Base-by-base conservation (phyloP, 2,329 filamentous ascomycete genomes). In the Sporothrix protearum region DNA sequence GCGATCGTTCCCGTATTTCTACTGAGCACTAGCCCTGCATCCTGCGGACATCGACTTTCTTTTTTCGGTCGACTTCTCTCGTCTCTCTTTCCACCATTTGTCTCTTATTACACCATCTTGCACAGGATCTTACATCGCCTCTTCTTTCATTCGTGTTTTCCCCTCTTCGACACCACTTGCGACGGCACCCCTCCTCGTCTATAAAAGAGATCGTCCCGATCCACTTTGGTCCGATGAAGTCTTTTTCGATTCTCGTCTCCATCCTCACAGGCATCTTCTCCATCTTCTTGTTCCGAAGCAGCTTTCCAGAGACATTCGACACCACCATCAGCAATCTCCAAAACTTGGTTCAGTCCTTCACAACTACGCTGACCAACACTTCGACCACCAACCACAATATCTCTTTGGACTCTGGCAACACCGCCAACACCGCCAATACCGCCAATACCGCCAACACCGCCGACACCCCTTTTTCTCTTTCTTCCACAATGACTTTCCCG, bases 401-500 rank as follows among this genome's bases (percentile, higher is more conserved):
- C n/a, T n/a, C n/a, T n/a, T n/a, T n/a, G n/a, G n/a, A 45, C 69
- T 42, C 33, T 16, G n/a, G 45, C 75, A 33, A 68, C 55, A 63
- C n/a, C 42, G 69, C 49, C 22, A 39, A 47, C 47, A 68, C 69
- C n/a, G n/a, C n/a, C 75, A 33, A 68, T 51, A 63, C n/a, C 42
- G 69, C 49, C 22, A 39, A 47, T 42, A 68, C 69, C n/a, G n/a
- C n/a, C 75, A 33, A 68, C 55, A 63, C n/a, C 42, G 69, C 49
- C 22, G 33, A 47, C 47, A 68, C 69, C n/a, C n/a, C n/a, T n/a
- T n/a, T n/a, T 28, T 78, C 79, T 28, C 79, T 83, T 86, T 87
- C 91, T 51, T 80, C 88, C 73, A 86, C 47, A 36, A 91, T 91
- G 87, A 87, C 91, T 57, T 81, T 89, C 73, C 86, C 92, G 36